A percentile compares a stretch with the other conserved stretches of the same genome.
phyloP scores from a whole-genome alignment of 2,329 filamentous ascomycete species.

The Alternaria arborescens region DNA sequence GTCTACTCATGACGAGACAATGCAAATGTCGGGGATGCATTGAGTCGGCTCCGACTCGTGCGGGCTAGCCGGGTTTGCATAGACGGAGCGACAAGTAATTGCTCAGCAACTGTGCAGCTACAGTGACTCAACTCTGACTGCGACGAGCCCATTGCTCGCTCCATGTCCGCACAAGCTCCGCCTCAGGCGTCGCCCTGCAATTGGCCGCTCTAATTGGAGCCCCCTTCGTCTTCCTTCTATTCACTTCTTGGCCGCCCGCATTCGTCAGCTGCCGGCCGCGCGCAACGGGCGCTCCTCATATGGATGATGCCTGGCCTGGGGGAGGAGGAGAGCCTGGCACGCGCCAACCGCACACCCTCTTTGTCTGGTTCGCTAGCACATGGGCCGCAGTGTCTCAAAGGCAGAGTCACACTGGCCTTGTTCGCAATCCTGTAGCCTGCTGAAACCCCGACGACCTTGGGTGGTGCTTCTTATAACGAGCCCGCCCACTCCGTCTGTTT shows the following conservation, averaged over 20 bases:
- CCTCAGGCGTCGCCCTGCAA: constrained; percentile 28
- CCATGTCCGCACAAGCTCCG: constrained; percentile 19
- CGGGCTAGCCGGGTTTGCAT: constrained; percentile 23
- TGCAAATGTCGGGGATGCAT: not conserved
- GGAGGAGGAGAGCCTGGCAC: constrained; percentile 25
- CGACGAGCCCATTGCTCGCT: constrained; percentile 25
- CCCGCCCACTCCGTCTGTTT: constrained; percentile 34
- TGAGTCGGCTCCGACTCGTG: constrained; percentile 9
- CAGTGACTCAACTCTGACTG: constrained; percentile 40
- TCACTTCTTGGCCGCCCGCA: constrained; percentile 42
- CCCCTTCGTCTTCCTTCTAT: constrained; percentile 42
- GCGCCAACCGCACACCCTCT: constrained; percentile 38
- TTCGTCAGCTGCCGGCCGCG: constrained; percentile 46
- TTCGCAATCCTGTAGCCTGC: constrained; percentile 39
- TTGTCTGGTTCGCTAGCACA: constrained; percentile 37
- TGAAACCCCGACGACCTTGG: constrained; percentile 21
- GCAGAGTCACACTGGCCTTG: constrained; percentile 34
- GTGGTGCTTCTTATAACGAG: constrained; percentile 35
- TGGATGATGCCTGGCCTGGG: constrained; percentile 33
- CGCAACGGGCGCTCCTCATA: constrained; percentile 24
- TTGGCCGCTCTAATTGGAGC: constrained; percentile 34
- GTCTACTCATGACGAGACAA: constrained; percentile 2
- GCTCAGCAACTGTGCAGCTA: constrained; percentile 17
- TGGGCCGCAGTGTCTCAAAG: constrained; percentile 33
- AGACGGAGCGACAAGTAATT: constrained; percentile 24